Base-by-base conservation (phyloP, 1,284 basidiomycete genomes). In the Athelia psychrophila region DNA sequence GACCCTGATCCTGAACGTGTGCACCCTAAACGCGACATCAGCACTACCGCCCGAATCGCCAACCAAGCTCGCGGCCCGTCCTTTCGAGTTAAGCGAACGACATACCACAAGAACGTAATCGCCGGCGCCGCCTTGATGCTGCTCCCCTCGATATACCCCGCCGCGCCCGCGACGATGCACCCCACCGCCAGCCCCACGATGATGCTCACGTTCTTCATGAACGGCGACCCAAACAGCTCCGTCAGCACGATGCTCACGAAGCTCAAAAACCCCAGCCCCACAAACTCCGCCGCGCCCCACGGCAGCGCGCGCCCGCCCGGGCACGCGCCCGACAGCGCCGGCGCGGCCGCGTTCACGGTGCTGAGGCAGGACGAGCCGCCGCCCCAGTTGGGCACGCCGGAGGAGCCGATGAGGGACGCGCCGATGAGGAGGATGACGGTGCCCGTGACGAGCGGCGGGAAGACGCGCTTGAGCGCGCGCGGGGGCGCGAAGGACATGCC, bases 221-320 rank as follows among this genome's bases (percentile, higher is more conserved):
- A 93, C 0, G 90, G 90, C 2, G 84, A 87, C 3, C 91, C 90
- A 56, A 92, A 90, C 24, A 92, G 68, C 61, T 93, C 88, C 0
- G 81, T 84, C 12, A 93, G 64, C 56, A 93, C 78, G 59, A 94
- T 92, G 6, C 82, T 80, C 48, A 86, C 64, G 68, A 94, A 94
- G 0, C 84, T 85, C 19, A 94, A 73, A 76, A 95, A 93, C 0
- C 92, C 93, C 30, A 95, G 80, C 2, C 92, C 90, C 46, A 93
- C 86, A 68, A 91, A 92, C 60, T 91, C 79, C 0, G 89, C 84
- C 0, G 86, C 87, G 16, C 90, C 89, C 87, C 88, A 92, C 5
- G 69, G 72, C 2, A 87, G 88, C 1, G 88, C 88, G 38, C 69
- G 68, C 45, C 80, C 87, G 23, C 77, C 84, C 0, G 85, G 90